These are phyloP conservation scores for Russula vinacea DNA, from an alignment of 768 basidiomycete species.

Conservation along the genomic window DNA sequence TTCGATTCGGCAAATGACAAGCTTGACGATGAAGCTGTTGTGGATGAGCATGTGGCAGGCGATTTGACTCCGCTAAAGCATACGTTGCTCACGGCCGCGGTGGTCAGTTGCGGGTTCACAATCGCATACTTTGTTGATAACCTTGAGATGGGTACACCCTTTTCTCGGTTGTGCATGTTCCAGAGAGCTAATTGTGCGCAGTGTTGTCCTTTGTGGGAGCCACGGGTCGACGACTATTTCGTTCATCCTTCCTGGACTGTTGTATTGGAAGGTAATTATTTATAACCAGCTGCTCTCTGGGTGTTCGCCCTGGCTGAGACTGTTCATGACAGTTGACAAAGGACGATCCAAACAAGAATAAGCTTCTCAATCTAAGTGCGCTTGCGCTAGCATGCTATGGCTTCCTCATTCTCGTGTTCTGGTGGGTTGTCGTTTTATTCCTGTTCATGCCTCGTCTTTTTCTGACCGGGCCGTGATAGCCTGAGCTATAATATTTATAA, in stretches of 20 bases:
- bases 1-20: conserved; percentile 36
- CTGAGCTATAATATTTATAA: conserved; percentile 77
- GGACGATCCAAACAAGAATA: conserved; percentile 53
- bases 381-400: conserved; percentile 76
- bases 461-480: conserved; percentile 41
- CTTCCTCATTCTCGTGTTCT: conserved; percentile 75
- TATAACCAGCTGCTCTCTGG: not conserved
- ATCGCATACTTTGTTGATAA: conserved; percentile 78
- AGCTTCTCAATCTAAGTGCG: conserved; percentile 54
- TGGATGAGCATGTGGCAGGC: conserved; percentile 53
- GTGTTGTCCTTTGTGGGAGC: conserved; percentile 96
- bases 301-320: not conserved
- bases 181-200: conserved; percentile 34
- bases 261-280: conserved; percentile 81
- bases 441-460: not conserved
- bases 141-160: conserved; percentile 63
- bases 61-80: conserved; percentile 72
- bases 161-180: not conserved
- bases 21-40: conserved; percentile 47
- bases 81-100: conserved; percentile 60
- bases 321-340: conserved; percentile 56
- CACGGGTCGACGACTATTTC: conserved; percentile 97
- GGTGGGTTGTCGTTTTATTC: conserved; percentile 50
- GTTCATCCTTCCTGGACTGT: conserved; percentile 90
- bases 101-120: conserved; percentile 61